phyloP scores from a whole-genome alignment of 2,329 filamentous ascomycete species.

The Pezicula carpinea region DNA sequence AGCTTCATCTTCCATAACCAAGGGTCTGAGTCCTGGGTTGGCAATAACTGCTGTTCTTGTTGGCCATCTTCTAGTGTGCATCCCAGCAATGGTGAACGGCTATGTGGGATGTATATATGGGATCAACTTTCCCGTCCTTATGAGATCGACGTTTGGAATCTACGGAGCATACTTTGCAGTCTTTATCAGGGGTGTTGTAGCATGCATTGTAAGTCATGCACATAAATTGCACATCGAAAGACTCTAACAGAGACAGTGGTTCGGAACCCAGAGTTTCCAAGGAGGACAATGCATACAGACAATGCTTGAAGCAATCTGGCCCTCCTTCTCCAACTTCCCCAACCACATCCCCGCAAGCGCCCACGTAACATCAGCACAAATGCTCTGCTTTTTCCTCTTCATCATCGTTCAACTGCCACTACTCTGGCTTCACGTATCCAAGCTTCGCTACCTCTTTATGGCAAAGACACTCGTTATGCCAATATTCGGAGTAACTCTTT shows the following conservation, averaged over 20 bases:
- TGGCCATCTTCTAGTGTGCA: slow-evolving; percentile 53
- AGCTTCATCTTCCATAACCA: slow-evolving; percentile 19
- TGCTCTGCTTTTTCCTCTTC: slow-evolving; percentile 48
- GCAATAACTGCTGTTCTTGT: slow-evolving; percentile 40
- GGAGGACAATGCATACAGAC: slow-evolving; percentile 30
- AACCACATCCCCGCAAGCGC: slow-evolving; percentile 43
- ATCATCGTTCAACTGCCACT: slow-evolving; percentile 28
- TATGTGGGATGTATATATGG: slow-evolving; percentile 40
- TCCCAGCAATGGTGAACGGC: slow-evolving; percentile 41
- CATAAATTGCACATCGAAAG: background rate
- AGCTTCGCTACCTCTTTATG: slow-evolving; percentile 47
- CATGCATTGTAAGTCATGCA: slow-evolving; percentile 17
- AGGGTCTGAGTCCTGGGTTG: slow-evolving; percentile 21
- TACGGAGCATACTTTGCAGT: slow-evolving; percentile 35
- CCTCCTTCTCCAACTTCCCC: slow-evolving; percentile 43
- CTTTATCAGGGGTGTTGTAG: slow-evolving; percentile 30
- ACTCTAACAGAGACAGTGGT: slow-evolving; percentile 10
- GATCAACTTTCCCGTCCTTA: slow-evolving; percentile 41
- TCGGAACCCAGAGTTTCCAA: slow-evolving; percentile 18
- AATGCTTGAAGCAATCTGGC: slow-evolving; percentile 44
- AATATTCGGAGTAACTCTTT: slow-evolving; percentile 17
- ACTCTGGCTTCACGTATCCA: slow-evolving; percentile 41
- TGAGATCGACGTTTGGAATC: slow-evolving; percentile 38
- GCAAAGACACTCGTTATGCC: slow-evolving; percentile 36
- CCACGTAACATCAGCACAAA: slow-evolving; percentile 51